Base-by-base conservation (phyloP, 2,329 filamentous ascomycete species). In the Colletotrichum theobromicola region DNA sequence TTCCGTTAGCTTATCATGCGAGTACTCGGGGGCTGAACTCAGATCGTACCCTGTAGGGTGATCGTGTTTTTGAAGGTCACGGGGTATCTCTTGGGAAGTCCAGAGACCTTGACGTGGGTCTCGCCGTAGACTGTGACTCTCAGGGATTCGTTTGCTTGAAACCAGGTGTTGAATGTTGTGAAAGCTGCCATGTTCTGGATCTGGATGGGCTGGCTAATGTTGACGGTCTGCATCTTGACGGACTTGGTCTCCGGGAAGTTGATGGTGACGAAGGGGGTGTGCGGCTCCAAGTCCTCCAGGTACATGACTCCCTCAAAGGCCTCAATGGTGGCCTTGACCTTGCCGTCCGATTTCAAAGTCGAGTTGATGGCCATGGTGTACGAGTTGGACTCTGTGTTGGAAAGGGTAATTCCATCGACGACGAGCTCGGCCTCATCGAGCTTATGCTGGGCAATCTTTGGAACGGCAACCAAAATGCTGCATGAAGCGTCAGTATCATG, bases 1-100 rank as follows among this genome's bases (percentile, higher is more conserved):
- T 18, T 57, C 6, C 28, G 58, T 80, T 61, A 79, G 74, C 35
- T 30, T 62, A 50, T 35, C 21, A 42, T 24, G 21, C 32, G 24
- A 18, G 8, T 42, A 42, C 9, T 34, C 7, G 12, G 32, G 21
- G 60, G 12, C n/a, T 50, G 37, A 57, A 35, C 13, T 16, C 8
- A 28, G 24, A 32, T 58, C 70, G 26, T 76, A 82, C 81, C 87
- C 65, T 86, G 86, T 71, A 91, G 79, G 21, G 82, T 81, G 58
- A 91, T 74, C 8, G 85, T 88, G 85, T 92, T 92, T 80, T 88
- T 88, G 80, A 92, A 92, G 72, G 85, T 85, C 74, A 90, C 88
- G 8, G 79, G 80, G 77, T 87, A 91, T 66, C 85, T 84, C 70
- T 83, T 85, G 69, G 83, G 79, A 71, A 92, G 85, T 57, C 88